A percentile compares a stretch with the other conserved stretches of the same genome.
phyloP scores from a whole-genome alignment of 352 stramenopile genomes.

The Phytophthora ohioensis region DNA sequence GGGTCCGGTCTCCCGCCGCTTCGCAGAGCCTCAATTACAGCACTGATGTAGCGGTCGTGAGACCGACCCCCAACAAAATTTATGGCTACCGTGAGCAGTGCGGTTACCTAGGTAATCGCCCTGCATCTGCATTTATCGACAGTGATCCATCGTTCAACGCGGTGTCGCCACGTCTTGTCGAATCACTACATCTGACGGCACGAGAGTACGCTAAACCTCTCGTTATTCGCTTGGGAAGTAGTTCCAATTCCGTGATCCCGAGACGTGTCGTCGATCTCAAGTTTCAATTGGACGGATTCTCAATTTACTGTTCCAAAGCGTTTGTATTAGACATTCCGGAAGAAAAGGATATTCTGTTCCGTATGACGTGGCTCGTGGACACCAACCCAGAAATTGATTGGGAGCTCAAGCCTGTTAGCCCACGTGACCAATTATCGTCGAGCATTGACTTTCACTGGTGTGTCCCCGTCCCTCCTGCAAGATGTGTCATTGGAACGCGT shows the following conservation, averaged over 20 bases:
- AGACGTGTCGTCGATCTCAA: background rate
- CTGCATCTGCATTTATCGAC: slow-evolving; percentile 18
- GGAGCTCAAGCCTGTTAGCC: background rate
- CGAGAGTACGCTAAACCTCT: slow-evolving; percentile 12
- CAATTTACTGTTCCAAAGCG: background rate
- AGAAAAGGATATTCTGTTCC: slow-evolving; percentile 10
- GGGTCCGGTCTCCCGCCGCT: background rate
- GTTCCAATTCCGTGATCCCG: background rate
- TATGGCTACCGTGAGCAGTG: slow-evolving; percentile 17
- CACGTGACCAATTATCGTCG: background rate
- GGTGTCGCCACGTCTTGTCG: slow-evolving; percentile 1
- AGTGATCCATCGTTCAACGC: slow-evolving; percentile 11
- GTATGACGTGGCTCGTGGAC: slow-evolving; percentile 9
- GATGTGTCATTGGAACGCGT: background rate
- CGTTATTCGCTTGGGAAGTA: background rate
- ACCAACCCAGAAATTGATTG: slow-evolving; percentile 3
- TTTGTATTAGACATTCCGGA: slow-evolving; percentile 16
- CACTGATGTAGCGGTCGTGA: slow-evolving; percentile 7
- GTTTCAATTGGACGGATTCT: background rate
- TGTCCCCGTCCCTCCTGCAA: background rate
- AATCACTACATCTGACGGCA: background rate
- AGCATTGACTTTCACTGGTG: background rate
- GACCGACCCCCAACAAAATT: background rate
- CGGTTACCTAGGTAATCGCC: background rate
- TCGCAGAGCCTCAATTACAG: slow-evolving; percentile 8